Conservation (phyloP, 2,329 filamentous ascomycete genomes). For the Karstenula rhodostoma region DNA sequence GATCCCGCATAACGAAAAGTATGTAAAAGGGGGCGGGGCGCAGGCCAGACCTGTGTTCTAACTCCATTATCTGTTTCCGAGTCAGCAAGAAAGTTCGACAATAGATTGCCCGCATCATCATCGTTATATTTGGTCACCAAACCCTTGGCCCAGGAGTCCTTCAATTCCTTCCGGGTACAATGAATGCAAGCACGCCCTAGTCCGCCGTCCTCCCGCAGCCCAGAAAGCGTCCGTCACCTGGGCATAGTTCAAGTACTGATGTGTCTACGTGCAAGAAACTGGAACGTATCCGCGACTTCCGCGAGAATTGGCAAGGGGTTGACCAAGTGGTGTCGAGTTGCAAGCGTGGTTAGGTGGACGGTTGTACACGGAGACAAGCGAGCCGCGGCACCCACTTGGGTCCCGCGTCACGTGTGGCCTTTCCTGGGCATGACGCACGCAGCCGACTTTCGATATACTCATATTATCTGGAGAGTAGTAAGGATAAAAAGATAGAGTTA, state of each 20-base stretch:
- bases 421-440: not conserved
- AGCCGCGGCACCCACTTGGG: not conserved
- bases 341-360: not conserved
- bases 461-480: too few relatives aligned
- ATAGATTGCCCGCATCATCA: not conserved
- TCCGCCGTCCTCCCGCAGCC: not conserved
- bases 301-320: not conserved
- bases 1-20: not conserved
- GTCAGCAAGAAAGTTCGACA: not conserved
- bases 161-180: not conserved
- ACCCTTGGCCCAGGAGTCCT: not conserved
- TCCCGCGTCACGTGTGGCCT: not conserved
- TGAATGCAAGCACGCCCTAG: not conserved
- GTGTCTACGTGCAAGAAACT: not conserved
- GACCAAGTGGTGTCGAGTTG: not conserved
- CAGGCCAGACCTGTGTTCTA: not conserved
- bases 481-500: too few relatives aligned
- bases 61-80: not conserved
- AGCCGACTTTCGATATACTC: too few relatives aligned
- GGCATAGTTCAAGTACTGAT: not conserved
- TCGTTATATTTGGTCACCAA: not conserved
- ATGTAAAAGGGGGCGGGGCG: not conserved
- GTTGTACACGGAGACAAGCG: not conserved
- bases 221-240: too few relatives aligned
- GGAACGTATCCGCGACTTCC: not conserved